Evolutionary conservation across 2,329 filamentous ascomycete species (phyloP), one percentile per base, ranked within the genome.

Genomic region (Colletotrichum siamense): DNA sequence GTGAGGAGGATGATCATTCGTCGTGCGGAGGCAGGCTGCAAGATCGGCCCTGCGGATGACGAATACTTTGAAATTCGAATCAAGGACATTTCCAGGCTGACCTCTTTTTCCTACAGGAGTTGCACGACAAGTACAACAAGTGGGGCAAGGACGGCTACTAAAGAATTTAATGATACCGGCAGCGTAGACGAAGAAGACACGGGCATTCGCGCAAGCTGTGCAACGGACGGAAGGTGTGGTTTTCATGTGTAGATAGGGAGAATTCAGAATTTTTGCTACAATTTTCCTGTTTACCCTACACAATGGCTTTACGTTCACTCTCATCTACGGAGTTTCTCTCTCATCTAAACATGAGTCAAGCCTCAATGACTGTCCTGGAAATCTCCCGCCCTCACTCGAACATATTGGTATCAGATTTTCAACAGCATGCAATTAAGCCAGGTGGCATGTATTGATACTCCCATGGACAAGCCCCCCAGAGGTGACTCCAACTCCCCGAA

Each of bases 51-150:
- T 8, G 16, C 15, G 13, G 63, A 34, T 0, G 32, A 34, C 13
- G 32, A 13, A 34, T 15, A 34, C 32, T 34, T 34, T 0, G 13
- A 34, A 3, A 34, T 34, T 34, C 32, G 6, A 34, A 34, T 7
- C 9, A 6, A n/a, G 18, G 16, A 10, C 39, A n/a, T 0, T 5
- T 16, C 8, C 55, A 59, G 49, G 76, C 76, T 81, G 16, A 79
- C 73, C 18, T 36, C 55, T 12, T 28, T 57, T 16, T 57, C n/a
- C 28, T 65, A 74, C 82, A 98, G 95, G 91, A 94, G 82, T 92
- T 98, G 79, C 97, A 99, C 89, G 97, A 99, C 82, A 94, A 94
- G 89, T 99, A 94, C 93, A 99, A 99, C 95, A 99, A 99, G 91
- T 99, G 95, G 93, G 97, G 97, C 87, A 99, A 99, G 93, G 97